Evolutionary conservation across 192 early-diverging fungal genomes (phyloP), one percentile per base, ranked within the genome.

Genomic region (Entomortierella chlamydospora): DNA sequence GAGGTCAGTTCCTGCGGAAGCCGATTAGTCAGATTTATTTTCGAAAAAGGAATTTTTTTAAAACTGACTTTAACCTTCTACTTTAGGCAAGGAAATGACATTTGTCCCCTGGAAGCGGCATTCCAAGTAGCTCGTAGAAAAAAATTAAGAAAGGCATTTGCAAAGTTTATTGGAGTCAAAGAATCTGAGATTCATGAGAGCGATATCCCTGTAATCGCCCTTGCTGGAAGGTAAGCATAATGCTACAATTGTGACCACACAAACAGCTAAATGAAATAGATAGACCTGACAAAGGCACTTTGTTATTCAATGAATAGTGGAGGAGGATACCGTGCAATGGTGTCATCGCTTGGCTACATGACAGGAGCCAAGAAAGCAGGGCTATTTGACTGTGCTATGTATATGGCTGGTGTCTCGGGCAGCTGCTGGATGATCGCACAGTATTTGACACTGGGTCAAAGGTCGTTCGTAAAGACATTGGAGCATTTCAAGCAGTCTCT

Each of bases 311-410:
- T 43, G 28, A 28, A 5, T 26, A 91, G 91, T 64, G 94, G 94
- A 31, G 94, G 94, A 15, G 94, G 94, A 2, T 93, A 89, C 74
- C 89, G 94, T 7, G 93, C 94, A 9, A 96, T 96, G 94, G 71
- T 95, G 39, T 88, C 90, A 12, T 89, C 87, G 7, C 52, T 71
- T n/a, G 83, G 93, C 12, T 94, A 90, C 61, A 72, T 93, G 57
- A 85, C 85, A 4, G 91, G 86, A 1, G 88, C 92, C 81, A 73
- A 93, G 26, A 79, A 91, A 17, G 76, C 88, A 6, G 93, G 93
- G 31, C 41, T 91, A 11, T 84, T 86, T 18, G 91, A 93, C 57
- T 92, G 90, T 61, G 73, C 88, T 6, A 92, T 86, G 72, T 96
- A 95, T 64, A 81, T 91, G 34, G 86, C 93, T 4, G 93, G 82